Conservation (phyloP, 2,329 filamentous ascomycete genomes). For the Drechslerella coelobrocha region DNA sequence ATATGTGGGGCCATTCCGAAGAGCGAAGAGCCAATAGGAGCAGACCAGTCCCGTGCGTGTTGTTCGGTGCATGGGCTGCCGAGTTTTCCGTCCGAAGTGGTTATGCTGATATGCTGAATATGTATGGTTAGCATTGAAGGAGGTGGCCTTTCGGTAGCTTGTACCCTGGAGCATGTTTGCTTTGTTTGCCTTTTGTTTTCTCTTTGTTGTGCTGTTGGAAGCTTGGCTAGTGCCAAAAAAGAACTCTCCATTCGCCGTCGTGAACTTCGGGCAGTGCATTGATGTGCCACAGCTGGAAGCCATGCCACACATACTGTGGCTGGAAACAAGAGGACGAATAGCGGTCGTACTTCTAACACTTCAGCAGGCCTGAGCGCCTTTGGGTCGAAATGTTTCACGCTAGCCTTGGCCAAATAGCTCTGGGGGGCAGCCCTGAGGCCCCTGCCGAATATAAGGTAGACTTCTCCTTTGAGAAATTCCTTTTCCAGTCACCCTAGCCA, state of each 20-base stretch:
- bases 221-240: neutral
- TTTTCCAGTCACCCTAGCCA: no score
- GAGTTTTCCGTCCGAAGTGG: no score
- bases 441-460: no score
- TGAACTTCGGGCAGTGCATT: neutral
- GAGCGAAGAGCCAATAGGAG: neutral
- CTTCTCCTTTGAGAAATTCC: no score
- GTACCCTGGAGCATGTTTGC: neutral
- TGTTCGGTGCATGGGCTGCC: no score
- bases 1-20: slow-evolving; percentile 1
- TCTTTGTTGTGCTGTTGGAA: neutral
- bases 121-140: no score
- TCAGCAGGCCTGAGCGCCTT: neutral
- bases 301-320: neutral
- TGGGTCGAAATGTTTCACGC: neutral
- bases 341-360: no score
- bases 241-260: neutral
- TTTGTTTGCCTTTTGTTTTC: neutral
- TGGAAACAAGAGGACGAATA: neutral
- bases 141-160: no score
- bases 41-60: no score
- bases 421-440: no score
- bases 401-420: neutral
- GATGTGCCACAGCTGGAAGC: neutral
- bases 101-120: no score